Conservation (phyloP, 352 stramenopile genomes). For the Phytophthora gonapodyides region DNA sequence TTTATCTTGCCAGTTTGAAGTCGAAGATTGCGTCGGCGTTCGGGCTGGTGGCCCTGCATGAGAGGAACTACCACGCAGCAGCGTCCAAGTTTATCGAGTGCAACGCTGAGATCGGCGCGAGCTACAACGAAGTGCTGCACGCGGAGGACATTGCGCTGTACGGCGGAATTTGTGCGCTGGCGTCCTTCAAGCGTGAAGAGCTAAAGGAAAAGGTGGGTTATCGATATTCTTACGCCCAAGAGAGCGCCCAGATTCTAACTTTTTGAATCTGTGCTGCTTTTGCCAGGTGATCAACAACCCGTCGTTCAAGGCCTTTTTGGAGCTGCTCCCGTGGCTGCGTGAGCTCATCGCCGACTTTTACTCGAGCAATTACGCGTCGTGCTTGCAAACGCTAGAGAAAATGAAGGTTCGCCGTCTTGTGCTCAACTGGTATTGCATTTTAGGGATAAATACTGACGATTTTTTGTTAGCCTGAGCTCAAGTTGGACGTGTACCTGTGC, state of each 20-base stretch:
- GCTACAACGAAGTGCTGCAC: conserved; percentile 86
- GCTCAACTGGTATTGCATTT: not conserved
- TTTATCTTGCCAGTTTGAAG: conserved; percentile 50
- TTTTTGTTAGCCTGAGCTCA: conserved; percentile 57
- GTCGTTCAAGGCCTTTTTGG: conserved; percentile 89
- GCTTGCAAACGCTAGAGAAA: conserved; percentile 74
- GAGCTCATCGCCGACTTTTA: conserved; percentile 91
- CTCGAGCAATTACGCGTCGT: conserved; percentile 85
- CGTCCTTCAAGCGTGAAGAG: conserved; percentile 83
- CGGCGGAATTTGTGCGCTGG: conserved; percentile 84
- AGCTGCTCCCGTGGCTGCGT: conserved; percentile 84
- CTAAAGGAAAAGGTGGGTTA: conserved; percentile 69
- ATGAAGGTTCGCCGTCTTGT: conserved; percentile 52
- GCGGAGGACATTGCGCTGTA: conserved; percentile 89
- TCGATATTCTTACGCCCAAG: not conserved
- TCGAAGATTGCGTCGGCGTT: conserved; percentile 83
- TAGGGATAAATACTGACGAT: not conserved
- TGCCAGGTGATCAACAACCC: conserved; percentile 83
- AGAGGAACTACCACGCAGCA: conserved; percentile 81
- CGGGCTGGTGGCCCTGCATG: conserved; percentile 76
- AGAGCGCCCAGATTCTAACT: not conserved
- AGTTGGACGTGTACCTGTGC: conserved; percentile 80
- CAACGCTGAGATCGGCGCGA: conserved; percentile 75
- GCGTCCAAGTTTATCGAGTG: conserved; percentile 85
- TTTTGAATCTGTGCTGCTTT: not conserved